A percentile compares a stretch with the other conserved stretches of the same genome.
Conservation (phyloP, 2,329 filamentous ascomycete species). For the Dactylonectria macrodidyma region DNA sequence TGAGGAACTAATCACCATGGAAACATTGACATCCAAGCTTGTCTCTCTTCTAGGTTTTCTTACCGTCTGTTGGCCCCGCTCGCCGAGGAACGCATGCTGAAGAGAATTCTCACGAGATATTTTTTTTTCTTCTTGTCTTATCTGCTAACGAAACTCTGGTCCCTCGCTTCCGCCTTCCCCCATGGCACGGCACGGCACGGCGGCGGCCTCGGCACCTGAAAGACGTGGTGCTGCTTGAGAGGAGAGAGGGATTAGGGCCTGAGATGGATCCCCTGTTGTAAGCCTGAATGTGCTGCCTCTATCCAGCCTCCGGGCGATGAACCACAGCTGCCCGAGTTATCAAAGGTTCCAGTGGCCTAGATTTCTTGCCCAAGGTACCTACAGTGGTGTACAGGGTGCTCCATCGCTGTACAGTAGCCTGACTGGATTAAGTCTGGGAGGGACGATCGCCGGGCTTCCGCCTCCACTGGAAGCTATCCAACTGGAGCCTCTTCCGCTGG, state of each 20-base stretch:
- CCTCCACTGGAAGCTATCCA: constrained; percentile 3
- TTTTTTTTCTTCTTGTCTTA: not conserved
- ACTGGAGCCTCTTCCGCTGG: constrained; percentile 8
- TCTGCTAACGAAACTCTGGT: constrained; percentile 19
- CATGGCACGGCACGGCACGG: not conserved
- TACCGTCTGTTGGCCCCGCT: not conserved
- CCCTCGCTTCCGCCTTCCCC: constrained; percentile 18
- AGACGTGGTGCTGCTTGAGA: not conserved
- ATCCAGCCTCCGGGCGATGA: not conserved
- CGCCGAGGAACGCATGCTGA: constrained; percentile 5
- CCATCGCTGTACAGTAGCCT: constrained; percentile 27
- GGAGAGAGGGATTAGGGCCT: constrained; percentile 11
- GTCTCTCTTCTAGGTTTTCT: constrained; percentile 5
- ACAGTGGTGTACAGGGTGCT: not conserved
- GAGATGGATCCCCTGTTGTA: constrained; percentile 2
- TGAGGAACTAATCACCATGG: constrained; percentile 18
- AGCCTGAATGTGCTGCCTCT: not conserved
- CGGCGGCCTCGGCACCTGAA: constrained; percentile 7
- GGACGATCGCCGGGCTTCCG: constrained; percentile 20
- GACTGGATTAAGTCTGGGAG: constrained; percentile 14
- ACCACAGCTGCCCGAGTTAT: not conserved
- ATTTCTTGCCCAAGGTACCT: too few relatives aligned
- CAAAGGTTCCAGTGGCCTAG: constrained; percentile 13
- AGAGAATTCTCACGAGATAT: constrained; percentile 2
- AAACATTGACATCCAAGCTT: not conserved